phyloP scores from a whole-genome alignment of 192 early-diverging fungal genomes.

The Rhizoclosmatium sp. region DNA sequence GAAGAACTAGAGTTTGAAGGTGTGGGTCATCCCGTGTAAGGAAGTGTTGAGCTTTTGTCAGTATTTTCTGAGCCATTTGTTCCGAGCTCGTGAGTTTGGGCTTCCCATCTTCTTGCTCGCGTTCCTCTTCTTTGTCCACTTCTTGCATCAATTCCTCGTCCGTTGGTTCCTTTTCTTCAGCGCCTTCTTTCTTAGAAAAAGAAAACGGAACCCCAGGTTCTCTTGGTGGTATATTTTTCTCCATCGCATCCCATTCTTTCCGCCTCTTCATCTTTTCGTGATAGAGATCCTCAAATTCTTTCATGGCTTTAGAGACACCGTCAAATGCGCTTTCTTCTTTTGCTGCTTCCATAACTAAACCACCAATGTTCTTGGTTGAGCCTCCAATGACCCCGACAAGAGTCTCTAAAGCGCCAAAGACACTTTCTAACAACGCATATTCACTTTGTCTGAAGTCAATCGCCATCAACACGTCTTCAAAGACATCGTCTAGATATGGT shows the following conservation, averaged over 20 bases:
- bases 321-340: background rate
- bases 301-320: conserved; percentile 33
- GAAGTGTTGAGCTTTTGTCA: conserved; percentile 38
- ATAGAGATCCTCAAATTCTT: conserved; percentile 33
- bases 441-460: conserved; percentile 38
- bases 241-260: background rate
- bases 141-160: background rate
- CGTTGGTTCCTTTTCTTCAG: background rate
- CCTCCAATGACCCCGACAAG: conserved; percentile 28
- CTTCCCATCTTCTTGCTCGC: conserved; percentile 7
- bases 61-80: conserved; percentile 44
- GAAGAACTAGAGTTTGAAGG: conserved; percentile 34
- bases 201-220: background rate
- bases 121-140: conserved; percentile 19
- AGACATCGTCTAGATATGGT: conserved; percentile 44
- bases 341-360: background rate
- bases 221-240: background rate
- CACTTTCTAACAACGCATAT: conserved; percentile 4
- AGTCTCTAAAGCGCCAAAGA: conserved; percentile 39
- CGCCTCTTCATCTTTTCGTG: background rate
- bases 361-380: background rate
- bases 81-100: conserved; percentile 16
- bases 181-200: background rate
- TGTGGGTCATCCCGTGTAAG: conserved; percentile 30
- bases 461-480: conserved; percentile 51